phyloP scores from a whole-genome alignment of 2,329 filamentous ascomycete species.

The Diaporthe sp. region DNA sequence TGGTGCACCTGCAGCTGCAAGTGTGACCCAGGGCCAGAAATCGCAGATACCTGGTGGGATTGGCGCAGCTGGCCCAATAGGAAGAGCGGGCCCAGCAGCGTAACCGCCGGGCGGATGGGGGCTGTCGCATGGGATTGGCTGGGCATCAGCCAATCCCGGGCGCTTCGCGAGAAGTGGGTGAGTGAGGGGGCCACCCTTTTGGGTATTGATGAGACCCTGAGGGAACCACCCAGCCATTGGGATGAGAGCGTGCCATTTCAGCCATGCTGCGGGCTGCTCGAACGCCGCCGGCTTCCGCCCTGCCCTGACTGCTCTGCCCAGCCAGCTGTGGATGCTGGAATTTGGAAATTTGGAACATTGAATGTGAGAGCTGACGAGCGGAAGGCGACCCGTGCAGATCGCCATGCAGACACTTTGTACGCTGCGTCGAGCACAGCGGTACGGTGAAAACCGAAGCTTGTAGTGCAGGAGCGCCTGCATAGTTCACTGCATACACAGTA shows the following conservation, averaged over 20 bases:
- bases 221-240: slow-evolving; percentile 13
- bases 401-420: neutral
- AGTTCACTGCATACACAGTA: neutral
- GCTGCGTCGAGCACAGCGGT: neutral
- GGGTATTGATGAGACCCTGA: neutral
- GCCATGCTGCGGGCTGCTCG: neutral
- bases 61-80: slow-evolving; percentile 41
- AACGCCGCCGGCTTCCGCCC: neutral
- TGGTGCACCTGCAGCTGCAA: slow-evolving; percentile 32
- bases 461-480: neutral
- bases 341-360: neutral
- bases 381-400: neutral
- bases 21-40: slow-evolving; percentile 29
- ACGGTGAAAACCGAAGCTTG: neutral
- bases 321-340: neutral
- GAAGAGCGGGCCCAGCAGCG: slow-evolving; percentile 33
- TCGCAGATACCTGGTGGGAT: slow-evolving; percentile 33
- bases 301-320: neutral
- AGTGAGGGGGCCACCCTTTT: neutral
- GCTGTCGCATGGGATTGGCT: slow-evolving; percentile 37
- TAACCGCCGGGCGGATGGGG: slow-evolving; percentile 41
- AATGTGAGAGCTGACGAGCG: slow-evolving; percentile 4
- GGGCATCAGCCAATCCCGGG: slow-evolving; percentile 32
- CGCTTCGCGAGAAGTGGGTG: slow-evolving; percentile 15
- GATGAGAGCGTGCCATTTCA: neutral